Evolutionary conservation across 805 yeast genomes (phyloP).

Genomic region (Soucietia sequanensis): DNA sequence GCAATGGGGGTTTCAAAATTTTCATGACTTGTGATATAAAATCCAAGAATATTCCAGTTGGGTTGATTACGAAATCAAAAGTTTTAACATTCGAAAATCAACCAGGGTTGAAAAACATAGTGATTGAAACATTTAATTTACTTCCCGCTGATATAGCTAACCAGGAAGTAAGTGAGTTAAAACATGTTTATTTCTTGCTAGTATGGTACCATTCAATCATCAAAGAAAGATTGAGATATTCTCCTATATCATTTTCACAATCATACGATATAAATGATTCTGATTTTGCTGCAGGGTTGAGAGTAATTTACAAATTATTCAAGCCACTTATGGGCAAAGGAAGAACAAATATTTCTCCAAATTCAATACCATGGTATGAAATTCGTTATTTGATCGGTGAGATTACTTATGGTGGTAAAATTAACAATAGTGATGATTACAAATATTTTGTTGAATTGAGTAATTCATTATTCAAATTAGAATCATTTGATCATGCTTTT

Average conservation of each 20-base stretch:
- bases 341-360: conserved; percentile 43
- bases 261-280: conserved; percentile 69
- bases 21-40: conserved; percentile 62
- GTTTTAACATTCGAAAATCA: conserved; percentile 61
- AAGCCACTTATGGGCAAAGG: conserved; percentile 15
- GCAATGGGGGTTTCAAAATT: conserved; percentile 45
- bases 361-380: conserved; percentile 53
- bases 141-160: conserved; percentile 12
- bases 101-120: conserved; percentile 53
- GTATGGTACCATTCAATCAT: conserved; percentile 72
- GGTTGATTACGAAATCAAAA: conserved; percentile 53
- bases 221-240: conserved; percentile 55
- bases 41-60: conserved; percentile 47
- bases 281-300: conserved; percentile 57
- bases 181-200: conserved; percentile 50
- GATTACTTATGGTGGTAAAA: conserved; percentile 67
- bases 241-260: conserved; percentile 62
- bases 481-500: conserved; percentile 42
- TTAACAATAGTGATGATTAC: conserved; percentile 43
- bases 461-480: conserved; percentile 31
- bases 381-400: conserved; percentile 49
- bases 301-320: conserved; percentile 45
- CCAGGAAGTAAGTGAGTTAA: conserved; percentile 40
- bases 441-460: conserved; percentile 34
- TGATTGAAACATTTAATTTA: conserved; percentile 38